Evolutionary conservation across 441 rosid species (phyloP).

Genomic region (Aleurites moluccanus): DNA sequence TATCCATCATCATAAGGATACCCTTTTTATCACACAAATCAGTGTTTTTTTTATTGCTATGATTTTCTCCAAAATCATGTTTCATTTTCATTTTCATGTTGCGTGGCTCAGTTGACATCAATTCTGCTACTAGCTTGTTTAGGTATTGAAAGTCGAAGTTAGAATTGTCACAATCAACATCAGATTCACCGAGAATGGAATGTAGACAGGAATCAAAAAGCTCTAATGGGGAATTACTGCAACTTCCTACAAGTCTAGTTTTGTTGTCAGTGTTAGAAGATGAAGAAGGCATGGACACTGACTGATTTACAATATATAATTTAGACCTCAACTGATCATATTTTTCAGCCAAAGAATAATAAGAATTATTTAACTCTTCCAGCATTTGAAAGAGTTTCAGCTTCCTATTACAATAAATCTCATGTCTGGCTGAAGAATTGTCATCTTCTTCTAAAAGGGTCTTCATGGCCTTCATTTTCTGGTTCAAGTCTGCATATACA

Average conservation of each 20-base stretch:
- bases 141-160: not conserved
- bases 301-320: not conserved
- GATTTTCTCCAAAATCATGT: slow-evolving; percentile 2
- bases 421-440: no score
- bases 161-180: not conserved
- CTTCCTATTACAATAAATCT: no score
- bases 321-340: slow-evolving; percentile 35
- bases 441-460: no score
- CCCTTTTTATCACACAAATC: slow-evolving; percentile 17
- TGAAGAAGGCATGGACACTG: slow-evolving; percentile 1
- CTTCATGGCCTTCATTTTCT: no score
- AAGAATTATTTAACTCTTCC: slow-evolving; percentile 37
- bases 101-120: slow-evolving; percentile 23
- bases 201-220: not conserved
- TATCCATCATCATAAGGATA: not conserved
- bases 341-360: slow-evolving; percentile 34
- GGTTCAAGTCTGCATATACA: no score
- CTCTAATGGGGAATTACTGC: not conserved
- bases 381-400: slow-evolving; percentile 30
- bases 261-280: not conserved
- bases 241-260: not conserved
- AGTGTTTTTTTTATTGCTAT: not conserved
- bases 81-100: slow-evolving; percentile 8
- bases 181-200: not conserved
- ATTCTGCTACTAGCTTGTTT: slow-evolving; percentile 7